Conservation (phyloP, 371 early-diverging fungal genomes). For the Mucor indicus region DNA sequence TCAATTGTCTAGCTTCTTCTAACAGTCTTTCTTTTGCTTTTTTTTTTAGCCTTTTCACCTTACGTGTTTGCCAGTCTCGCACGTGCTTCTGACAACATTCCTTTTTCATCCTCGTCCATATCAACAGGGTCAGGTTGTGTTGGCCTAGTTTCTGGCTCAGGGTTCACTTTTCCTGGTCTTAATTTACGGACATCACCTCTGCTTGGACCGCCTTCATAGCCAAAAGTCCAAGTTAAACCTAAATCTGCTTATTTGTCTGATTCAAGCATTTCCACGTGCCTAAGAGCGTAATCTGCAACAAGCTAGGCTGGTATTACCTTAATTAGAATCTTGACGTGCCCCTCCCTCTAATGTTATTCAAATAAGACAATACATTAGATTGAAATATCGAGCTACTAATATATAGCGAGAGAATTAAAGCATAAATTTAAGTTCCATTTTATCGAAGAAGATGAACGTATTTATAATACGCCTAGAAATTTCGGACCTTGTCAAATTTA, state of each 20-base stretch:
- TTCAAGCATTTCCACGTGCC: conserved; percentile 82
- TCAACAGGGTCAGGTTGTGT: conserved; percentile 98
- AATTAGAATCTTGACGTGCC: too few species aligned
- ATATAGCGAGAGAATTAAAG: too few species aligned
- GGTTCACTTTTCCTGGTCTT: conserved; percentile 96
- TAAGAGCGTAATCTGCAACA: too few species aligned
- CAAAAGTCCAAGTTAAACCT: conserved; percentile 61
- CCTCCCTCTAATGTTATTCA: too few species aligned
- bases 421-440: too few species aligned
- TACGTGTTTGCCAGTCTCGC: conserved; percentile 97
- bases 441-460: too few species aligned
- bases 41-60: conserved; percentile 98
- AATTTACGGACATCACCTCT: conserved; percentile 78
- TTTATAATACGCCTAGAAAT: too few species aligned
- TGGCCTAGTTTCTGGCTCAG: conserved; percentile 94
- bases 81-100: conserved; percentile 97
- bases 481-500: too few species aligned
- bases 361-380: too few species aligned
- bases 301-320: too few species aligned
- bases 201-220: conserved; percentile 72
- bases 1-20: conserved; percentile 91
- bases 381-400: too few species aligned
- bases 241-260: conserved; percentile 56
- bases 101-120: conserved; percentile 99
- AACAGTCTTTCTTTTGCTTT: conserved; percentile 95